Base-by-base conservation (phyloP, 805 yeast genomes). In the Saccharomycopsis synnaedendra region DNA sequence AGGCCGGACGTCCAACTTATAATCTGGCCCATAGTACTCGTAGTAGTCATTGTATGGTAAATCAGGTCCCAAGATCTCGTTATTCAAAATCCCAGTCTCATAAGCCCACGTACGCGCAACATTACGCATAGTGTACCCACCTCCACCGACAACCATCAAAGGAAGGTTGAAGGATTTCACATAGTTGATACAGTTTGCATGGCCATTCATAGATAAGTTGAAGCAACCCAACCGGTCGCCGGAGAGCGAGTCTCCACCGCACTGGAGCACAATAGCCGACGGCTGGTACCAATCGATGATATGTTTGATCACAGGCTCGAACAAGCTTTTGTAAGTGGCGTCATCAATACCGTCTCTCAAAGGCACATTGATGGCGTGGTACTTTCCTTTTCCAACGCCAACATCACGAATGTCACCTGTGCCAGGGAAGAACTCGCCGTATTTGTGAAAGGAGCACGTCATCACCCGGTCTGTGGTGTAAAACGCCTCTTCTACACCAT, bases 21-120 rank as follows among this genome's bases (percentile, higher is more conserved):
- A 90, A 67, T 90, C 97, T 3, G 98, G 98, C 0, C 97, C 97
- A 64, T 84, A 90, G 68, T 90, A 90, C 66, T 90, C 97, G 67
- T 86, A 90, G 68, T 90, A 90, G 63, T 90, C 97, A 63, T 90
- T 89, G 70, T 87, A 89, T 3, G 97, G 97, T 34, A 89, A 67
- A 56, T 78, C 82, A n/a, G 81, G 66, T 30, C 86, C 85, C 57
- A 90, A 68, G 43, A 81, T 72, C 9, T 82, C 86, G 56, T 85
- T 82, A 55, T 93, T 82, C 60, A 90, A 72, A 31, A 93, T 72
- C 35, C 96, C 90, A 0, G 96, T 81, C 65, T 93, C 98, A 60
- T 74, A 89, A 2, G 96, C 78, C 97, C 98, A 90, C 8, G 95
- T 76, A 56, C 98, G 72, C 4, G 97, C 87, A 43, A 93, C 98